Evolutionary conservation across 495 filamentous ascomycete genomes (phyloP).

Genomic region (Delitschia confertaspora): DNA sequence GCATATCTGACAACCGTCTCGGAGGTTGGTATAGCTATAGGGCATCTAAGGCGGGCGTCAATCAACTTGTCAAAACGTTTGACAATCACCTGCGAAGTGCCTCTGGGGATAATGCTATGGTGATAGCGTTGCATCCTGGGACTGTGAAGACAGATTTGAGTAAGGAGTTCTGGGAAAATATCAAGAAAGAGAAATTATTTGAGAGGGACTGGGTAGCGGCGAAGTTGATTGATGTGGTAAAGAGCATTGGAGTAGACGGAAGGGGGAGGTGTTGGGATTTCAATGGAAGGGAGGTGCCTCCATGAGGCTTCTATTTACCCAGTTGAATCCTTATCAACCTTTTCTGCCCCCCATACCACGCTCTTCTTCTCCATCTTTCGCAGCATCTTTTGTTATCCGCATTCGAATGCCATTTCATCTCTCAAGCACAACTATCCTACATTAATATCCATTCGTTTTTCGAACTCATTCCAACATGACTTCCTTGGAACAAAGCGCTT

Average conservation of each 20-base stretch:
- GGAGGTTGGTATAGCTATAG: slow-evolving; percentile 41
- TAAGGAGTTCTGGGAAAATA: slow-evolving; percentile 57
- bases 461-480: too few species aligned
- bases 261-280: slow-evolving; percentile 27
- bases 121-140: slow-evolving; percentile 69
- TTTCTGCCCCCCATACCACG: too few species aligned
- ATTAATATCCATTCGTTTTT: too few species aligned
- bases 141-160: slow-evolving; percentile 72
- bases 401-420: too few species aligned
- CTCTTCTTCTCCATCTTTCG: too few species aligned
- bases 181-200: slow-evolving; percentile 53
- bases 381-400: too few species aligned
- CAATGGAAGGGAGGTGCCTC: slow-evolving; percentile 49
- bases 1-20: slow-evolving; percentile 47
- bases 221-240: slow-evolving; percentile 48
- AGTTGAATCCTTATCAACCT: too few species aligned
- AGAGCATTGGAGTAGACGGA: slow-evolving; percentile 19
- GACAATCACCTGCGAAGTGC: slow-evolving; percentile 54
- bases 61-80: slow-evolving; percentile 59
- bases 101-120: slow-evolving; percentile 51
- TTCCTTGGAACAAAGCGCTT: too few species aligned
- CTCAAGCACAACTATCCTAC: too few species aligned
- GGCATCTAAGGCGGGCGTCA: slow-evolving; percentile 47
- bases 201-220: slow-evolving; percentile 52
- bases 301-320: too few species aligned